A percentile compares a stretch with the other conserved stretches of the same genome.
These are phyloP conservation scores for Beauveria sp. DNA, from an alignment of 2,329 filamentous ascomycete genomes.

Conservation along the genomic window DNA sequence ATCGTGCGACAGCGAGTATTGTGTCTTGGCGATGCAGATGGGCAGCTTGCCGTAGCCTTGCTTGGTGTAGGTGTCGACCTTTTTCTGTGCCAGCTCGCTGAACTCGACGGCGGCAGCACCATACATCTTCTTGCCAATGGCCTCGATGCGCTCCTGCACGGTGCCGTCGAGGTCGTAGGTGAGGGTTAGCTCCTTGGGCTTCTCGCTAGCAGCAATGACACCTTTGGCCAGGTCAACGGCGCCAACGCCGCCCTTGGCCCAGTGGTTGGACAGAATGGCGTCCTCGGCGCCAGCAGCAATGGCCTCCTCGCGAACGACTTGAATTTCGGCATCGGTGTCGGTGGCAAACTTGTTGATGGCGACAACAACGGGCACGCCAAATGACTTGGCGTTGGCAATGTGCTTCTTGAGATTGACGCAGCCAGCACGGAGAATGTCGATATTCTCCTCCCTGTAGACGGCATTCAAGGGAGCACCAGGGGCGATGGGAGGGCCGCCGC, in stretches of 20 bases:
- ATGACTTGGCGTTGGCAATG: constrained; percentile 79
- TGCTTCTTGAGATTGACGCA: constrained; percentile 96
- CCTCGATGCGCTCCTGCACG: constrained; percentile 83
- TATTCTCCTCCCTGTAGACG: constrained; percentile 88
- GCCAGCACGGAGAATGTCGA: constrained; percentile 80
- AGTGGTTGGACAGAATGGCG: constrained; percentile 90
- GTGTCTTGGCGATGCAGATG: constrained; percentile 96
- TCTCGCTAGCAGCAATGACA: constrained; percentile 73
- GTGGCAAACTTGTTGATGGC: constrained; percentile 96
- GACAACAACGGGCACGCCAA: constrained; percentile 89
- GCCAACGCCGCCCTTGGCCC: constrained; percentile 88
- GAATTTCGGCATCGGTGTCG: constrained; percentile 86
- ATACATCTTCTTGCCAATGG: constrained; percentile 89
- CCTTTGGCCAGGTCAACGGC: constrained; percentile 82
- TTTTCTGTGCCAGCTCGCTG: constrained; percentile 87
- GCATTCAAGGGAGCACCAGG: constrained; percentile 78
- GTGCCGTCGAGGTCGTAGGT: constrained; percentile 74
- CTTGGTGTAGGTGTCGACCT: constrained; percentile 88
- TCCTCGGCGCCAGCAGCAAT: constrained; percentile 89
- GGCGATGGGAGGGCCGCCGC: constrained; percentile 87
- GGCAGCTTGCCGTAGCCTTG: constrained; percentile 90
- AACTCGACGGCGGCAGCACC: constrained; percentile 85
- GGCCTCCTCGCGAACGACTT: constrained; percentile 82
- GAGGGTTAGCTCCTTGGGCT: constrained; percentile 80
- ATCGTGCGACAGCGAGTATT: constrained; percentile 93